These are phyloP conservation scores for Suaeda aralocaspica DNA, from an alignment of 148 eudicot species.

Conservation along the genomic window DNA sequence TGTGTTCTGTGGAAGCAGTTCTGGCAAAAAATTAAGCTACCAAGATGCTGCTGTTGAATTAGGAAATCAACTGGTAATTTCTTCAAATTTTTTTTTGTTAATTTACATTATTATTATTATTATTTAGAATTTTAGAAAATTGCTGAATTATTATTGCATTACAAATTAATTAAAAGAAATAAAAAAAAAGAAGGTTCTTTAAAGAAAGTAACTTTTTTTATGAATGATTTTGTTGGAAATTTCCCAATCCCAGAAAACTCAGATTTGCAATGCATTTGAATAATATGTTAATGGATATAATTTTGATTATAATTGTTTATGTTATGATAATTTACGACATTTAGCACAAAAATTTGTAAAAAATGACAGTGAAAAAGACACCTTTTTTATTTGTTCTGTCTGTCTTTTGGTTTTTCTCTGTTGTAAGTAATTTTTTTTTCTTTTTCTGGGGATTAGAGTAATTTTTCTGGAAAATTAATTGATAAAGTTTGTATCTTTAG, in stretches of 20 bases:
- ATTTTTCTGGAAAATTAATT: background rate
- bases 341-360: constrained; percentile 7
- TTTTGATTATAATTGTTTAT: background rate
- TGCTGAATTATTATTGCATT: background rate
- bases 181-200: background rate
- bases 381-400: background rate
- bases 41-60: constrained; percentile 38
- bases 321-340: background rate
- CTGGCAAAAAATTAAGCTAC: constrained; percentile 36
- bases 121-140: background rate
- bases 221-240: background rate
- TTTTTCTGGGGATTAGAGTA: background rate
- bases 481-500: too few relatives aligned
- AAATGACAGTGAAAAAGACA: constrained; percentile 13
- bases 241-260: background rate
- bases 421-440: background rate
- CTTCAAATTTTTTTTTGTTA: too few relatives aligned
- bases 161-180: background rate
- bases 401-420: background rate
- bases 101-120: background rate
- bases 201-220: background rate
- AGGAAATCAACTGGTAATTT: constrained; percentile 33
- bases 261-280: constrained; percentile 3
- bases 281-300: background rate
- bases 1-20: constrained; percentile 37